These are phyloP conservation scores for Flaveria ramosissima DNA, from an alignment of 129 eudicot species.

Conservation along the genomic window DNA sequence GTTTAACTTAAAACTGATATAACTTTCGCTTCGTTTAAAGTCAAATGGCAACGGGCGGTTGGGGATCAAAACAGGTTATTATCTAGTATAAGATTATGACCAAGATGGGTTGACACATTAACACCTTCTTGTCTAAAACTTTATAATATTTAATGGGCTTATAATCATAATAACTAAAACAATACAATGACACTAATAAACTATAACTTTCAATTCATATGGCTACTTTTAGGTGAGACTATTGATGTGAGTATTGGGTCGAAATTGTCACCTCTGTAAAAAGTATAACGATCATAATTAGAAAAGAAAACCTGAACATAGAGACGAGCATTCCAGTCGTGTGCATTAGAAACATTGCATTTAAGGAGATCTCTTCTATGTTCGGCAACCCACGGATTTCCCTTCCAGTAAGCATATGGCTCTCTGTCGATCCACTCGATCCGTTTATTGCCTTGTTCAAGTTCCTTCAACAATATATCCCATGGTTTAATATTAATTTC, in stretches of 20 bases:
- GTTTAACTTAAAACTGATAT: no score
- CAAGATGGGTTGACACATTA: neutral
- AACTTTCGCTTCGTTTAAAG: no score
- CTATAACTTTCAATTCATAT: no score
- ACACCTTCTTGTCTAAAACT: neutral
- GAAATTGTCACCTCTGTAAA: neutral
- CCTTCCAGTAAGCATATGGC: conserved; percentile 92
- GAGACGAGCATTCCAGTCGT: conserved; percentile 84
- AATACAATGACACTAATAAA: neutral
- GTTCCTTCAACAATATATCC: conserved; percentile 59
- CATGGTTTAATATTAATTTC: conserved; percentile 86
- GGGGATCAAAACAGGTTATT: neutral
- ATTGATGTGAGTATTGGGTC: neutral
- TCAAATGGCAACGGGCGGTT: neutral
- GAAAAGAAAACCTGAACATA: conserved; percentile 51
- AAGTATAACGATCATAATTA: neutral
- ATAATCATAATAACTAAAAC: neutral
- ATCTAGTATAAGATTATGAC: neutral
- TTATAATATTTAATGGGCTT: neutral
- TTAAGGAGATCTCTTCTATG: conserved; percentile 71
- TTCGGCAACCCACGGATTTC: conserved; percentile 72
- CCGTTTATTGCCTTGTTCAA: conserved; percentile 62
- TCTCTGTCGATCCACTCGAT: conserved; percentile 65
- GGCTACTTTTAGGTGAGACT: no score
- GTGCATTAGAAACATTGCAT: conserved; percentile 69